Percentiles rank a stretch among this genome's conserved stretches.
Conservation (phyloP, 768 basidiomycete genomes). For the Tulasnella sp. region DNA sequence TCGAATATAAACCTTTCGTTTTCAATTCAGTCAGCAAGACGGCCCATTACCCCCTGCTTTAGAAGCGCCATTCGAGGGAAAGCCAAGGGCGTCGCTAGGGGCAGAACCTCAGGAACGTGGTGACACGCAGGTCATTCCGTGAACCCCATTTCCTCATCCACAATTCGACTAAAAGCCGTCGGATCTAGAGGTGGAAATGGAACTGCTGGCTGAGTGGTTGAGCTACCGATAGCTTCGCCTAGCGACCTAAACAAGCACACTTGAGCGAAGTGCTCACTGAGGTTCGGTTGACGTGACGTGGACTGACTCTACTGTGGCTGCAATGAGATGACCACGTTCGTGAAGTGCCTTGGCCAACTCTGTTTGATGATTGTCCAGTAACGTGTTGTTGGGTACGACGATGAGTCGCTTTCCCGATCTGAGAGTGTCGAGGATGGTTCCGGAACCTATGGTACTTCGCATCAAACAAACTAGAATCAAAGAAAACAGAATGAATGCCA, state of each 20-base stretch:
- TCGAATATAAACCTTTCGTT: no score
- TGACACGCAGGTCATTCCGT: constrained; percentile 40
- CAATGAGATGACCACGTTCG: constrained; percentile 58
- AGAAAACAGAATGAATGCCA: constrained; percentile 23
- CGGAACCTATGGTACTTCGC: constrained; percentile 65
- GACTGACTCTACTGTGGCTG: constrained; percentile 64
- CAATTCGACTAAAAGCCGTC: constrained; percentile 59
- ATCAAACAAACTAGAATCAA: background rate
- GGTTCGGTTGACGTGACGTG: constrained; percentile 46
- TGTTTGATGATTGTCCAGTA: constrained; percentile 92
- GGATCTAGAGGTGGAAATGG: constrained; percentile 73
- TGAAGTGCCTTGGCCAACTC: constrained; percentile 78
- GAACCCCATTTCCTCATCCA: constrained; percentile 84
- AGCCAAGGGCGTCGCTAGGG: no score
- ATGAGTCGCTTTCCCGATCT: constrained; percentile 75
- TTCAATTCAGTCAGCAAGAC: no score
- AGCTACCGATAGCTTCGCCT: constrained; percentile 55
- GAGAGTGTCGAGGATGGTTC: constrained; percentile 89
- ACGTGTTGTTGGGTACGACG: constrained; percentile 83
- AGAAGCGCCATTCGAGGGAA: no score
- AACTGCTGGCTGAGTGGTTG: constrained; percentile 52
- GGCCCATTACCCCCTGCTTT: no score
- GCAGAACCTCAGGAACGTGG: background rate
- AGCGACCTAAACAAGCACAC: constrained; percentile 44
- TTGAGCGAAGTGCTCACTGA: background rate